Conservation (phyloP, 306 rosid species). For the Lagenaria siceraria region DNA sequence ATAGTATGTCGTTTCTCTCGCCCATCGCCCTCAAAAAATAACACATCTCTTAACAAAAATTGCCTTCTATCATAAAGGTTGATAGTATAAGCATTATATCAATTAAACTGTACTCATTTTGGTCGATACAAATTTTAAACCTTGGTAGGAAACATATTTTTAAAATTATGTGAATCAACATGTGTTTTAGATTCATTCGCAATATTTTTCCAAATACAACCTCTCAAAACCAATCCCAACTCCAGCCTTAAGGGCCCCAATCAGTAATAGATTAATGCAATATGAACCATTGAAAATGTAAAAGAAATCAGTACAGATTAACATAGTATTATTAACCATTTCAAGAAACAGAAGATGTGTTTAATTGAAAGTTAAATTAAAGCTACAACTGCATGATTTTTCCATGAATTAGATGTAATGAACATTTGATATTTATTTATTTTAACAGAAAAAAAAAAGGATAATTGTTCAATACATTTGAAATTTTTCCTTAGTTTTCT, state of each 20-base stretch:
- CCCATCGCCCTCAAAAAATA: no score
- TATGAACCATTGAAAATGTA: not conserved
- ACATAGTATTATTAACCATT: not conserved
- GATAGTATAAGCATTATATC: no score
- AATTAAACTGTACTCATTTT: no score
- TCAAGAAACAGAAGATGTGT: not conserved
- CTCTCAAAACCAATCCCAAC: no score
- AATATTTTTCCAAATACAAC: not conserved
- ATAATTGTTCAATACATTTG: slow-evolving; percentile 22
- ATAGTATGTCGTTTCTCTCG: no score
- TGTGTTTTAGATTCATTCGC: not conserved
- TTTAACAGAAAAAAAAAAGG: not conserved
- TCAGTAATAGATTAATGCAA: not conserved
- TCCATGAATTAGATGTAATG: slow-evolving; percentile 2
- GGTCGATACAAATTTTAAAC: no score
- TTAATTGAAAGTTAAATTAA: not conserved
- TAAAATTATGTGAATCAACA: no score
- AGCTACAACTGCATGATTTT: not conserved
- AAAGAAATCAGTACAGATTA: not conserved
- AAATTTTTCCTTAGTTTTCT: slow-evolving; percentile 64
- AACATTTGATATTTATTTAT: not conserved
- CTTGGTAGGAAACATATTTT: no score
- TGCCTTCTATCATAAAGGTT: no score
- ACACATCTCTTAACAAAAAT: no score
- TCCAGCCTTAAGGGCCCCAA: not conserved